Percentiles rank a stretch among this genome's conserved stretches.
Evolutionary conservation across 2,329 filamentous ascomycete species (phyloP).

Genomic region (Colletotrichum neosansevieriae): DNA sequence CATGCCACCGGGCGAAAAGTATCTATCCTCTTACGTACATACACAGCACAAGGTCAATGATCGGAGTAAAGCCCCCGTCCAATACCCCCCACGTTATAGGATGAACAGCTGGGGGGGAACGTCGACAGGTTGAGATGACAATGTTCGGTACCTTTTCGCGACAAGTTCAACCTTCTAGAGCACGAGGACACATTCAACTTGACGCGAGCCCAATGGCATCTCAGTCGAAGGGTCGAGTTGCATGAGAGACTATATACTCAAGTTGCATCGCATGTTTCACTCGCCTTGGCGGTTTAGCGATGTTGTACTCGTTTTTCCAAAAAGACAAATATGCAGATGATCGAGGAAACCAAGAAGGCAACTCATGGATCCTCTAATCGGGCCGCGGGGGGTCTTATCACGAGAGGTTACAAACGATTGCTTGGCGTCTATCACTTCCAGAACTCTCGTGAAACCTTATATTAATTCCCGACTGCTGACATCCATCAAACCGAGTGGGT

Average conservation of each 20-base stretch:
- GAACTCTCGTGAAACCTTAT: slow-evolving; percentile 1
- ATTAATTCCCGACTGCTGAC: not conserved
- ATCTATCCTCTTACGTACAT: slow-evolving; percentile 17
- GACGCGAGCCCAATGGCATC: not conserved
- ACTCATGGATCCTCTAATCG: not conserved
- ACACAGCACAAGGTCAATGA: not conserved
- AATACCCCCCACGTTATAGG: slow-evolving; percentile 2
- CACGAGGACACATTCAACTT: not conserved
- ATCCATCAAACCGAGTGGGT: slow-evolving; percentile 13
- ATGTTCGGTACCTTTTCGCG: not conserved
- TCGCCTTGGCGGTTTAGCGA: not conserved
- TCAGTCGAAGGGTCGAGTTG: not conserved
- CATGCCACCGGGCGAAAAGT: slow-evolving; percentile 3
- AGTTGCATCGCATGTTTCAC: not conserved
- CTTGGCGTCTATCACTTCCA: not conserved
- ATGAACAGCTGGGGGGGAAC: not conserved
- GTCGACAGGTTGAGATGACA: not conserved
- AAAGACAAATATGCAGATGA: not conserved
- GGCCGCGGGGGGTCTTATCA: not conserved
- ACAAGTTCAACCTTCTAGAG: not conserved
- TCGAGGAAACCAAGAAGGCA: not conserved
- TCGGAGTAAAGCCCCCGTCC: slow-evolving; percentile 8
- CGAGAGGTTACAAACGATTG: not conserved
- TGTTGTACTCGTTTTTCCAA: not conserved
- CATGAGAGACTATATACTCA: not conserved